Base-by-base conservation (phyloP, 768 basidiomycete species). In the Mycena vulgaris region DNA sequence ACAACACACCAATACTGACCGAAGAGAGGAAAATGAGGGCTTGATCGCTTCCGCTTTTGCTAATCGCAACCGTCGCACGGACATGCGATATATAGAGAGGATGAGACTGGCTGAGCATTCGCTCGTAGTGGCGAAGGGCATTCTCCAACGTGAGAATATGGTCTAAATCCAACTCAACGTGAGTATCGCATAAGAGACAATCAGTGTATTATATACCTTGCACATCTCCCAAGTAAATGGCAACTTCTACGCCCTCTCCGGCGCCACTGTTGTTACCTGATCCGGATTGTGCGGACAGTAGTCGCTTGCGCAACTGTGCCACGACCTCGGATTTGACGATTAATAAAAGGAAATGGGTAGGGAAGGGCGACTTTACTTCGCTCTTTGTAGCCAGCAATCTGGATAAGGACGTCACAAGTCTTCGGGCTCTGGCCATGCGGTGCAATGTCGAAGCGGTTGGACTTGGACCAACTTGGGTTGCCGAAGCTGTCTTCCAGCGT, bases 101-200 rank as follows among this genome's bases (percentile, higher is more conserved):
- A 74, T 97, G 95, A 21, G 93, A 93, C 73, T 97, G 92, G 71
- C 92, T 91, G 56, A 98, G 85, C 82, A 96, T 92, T 33, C 92
- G 92, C 77, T 98, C 96, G 80, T 94, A 95, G 80, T 97, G 93
- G 14, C 83, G 86, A 65, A 98, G 86, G 2, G 94, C 89, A 75
- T 95, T 92, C 75, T 97, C 95, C 64, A 98, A 83, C 3, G 94
- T 91, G 27, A 96, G 79, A 73, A 98, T 95, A 78, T 98, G 97
- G 80, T 98, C 96, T 96, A 40, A 65, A 66, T 73, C 42, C 73
- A 67, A 33, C 13, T 51, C 40, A 66, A 31, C 45, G n/a, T 5
- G 30, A n/a, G 21, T 45, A 10, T 61, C 14, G 16, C 49, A 60
- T 11, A 37, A 31, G 27, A n/a, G 25, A 25, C 0, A 66, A 48